Evolutionary conservation across 306 rosid species (phyloP).

Genomic region (Glycine latifolia): DNA sequence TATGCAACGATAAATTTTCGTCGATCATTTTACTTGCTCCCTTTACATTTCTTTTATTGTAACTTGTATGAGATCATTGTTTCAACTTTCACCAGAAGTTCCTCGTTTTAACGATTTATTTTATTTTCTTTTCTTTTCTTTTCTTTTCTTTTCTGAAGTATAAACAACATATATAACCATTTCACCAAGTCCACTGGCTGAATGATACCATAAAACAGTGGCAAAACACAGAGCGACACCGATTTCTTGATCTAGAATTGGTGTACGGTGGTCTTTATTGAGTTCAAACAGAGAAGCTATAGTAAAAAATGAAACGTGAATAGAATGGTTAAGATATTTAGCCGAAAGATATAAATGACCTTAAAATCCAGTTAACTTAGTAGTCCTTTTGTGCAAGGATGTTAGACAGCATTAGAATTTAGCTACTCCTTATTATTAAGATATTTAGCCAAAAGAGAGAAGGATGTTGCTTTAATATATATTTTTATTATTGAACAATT

Average conservation of each 20-base stretch:
- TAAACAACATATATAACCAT: not conserved
- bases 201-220: not conserved
- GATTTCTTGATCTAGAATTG: not conserved
- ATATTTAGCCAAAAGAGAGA: not conserved
- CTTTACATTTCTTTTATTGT: not conserved
- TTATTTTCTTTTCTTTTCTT: too few species aligned
- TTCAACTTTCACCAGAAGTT: too few species aligned
- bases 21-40: not conserved
- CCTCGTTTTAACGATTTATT: too few species aligned
- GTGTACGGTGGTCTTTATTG: not conserved
- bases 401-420: not conserved
- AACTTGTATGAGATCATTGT: too few species aligned
- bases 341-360: not conserved
- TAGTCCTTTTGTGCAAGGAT: not conserved
- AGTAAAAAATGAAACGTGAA: too few species aligned
- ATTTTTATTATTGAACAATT: too few species aligned
- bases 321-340: too few species aligned
- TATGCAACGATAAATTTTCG: not conserved
- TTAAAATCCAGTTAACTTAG: not conserved
- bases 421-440: not conserved
- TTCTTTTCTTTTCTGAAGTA: not conserved
- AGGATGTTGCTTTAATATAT: not conserved
- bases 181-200: not conserved
- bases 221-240: not conserved
- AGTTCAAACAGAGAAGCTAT: too few species aligned